Evolutionary conservation across 2,329 filamentous ascomycete genomes (phyloP).

Genomic region (Cordyceps militaris): DNA sequence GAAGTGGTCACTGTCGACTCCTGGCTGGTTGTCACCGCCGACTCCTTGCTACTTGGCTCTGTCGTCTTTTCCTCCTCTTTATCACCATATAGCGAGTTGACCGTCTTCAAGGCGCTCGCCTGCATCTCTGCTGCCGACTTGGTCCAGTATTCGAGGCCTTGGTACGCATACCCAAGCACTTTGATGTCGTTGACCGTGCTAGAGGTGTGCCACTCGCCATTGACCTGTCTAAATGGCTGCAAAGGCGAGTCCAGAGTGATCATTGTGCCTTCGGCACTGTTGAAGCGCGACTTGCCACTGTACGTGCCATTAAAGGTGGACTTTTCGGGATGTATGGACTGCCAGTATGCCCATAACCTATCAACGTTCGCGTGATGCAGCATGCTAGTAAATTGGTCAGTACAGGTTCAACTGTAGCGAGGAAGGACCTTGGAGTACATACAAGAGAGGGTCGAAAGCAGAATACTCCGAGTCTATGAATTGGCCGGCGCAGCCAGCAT

Average conservation of each 20-base stretch:
- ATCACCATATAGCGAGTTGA: constrained; percentile 30
- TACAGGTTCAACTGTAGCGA: neutral
- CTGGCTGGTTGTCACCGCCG: no score
- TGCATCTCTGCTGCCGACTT: constrained; percentile 26
- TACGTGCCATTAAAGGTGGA: constrained; percentile 31
- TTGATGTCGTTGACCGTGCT: constrained; percentile 25
- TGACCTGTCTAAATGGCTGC: constrained; percentile 41
- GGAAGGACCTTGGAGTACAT: constrained; percentile 12
- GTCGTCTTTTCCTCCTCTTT: neutral
- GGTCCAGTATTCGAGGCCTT: constrained; percentile 31
- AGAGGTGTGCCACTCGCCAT: constrained; percentile 36
- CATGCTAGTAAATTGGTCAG: constrained; percentile 24
- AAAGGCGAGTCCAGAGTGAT: constrained; percentile 39
- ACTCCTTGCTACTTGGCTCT: no score
- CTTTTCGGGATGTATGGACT: constrained; percentile 33
- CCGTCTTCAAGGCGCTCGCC: constrained; percentile 23
- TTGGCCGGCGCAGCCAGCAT: constrained; percentile 31
- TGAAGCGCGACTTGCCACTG: constrained; percentile 31
- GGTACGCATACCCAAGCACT: constrained; percentile 33
- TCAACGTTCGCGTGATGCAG: constrained; percentile 54
- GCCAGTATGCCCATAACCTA: constrained; percentile 52
- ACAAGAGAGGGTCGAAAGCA: constrained; percentile 41
- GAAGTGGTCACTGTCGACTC: no score
- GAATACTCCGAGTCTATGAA: constrained; percentile 34
- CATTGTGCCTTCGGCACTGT: constrained; percentile 30